Evolutionary conservation across 345 rosid species (phyloP).

Genomic region (Orychophragmus violaceus): DNA sequence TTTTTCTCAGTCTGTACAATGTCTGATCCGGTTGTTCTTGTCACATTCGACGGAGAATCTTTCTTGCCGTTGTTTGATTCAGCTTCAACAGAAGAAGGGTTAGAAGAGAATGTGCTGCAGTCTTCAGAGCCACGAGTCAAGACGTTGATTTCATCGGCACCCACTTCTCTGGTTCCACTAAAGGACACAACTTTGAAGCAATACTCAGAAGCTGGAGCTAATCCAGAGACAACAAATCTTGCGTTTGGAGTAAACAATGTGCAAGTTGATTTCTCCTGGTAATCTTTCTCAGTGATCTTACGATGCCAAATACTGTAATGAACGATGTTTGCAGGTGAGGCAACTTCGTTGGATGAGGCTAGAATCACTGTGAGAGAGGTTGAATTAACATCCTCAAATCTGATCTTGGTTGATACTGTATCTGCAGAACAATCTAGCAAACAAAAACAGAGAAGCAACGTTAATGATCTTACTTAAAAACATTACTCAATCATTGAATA

Average conservation of each 20-base stretch:
- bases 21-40: constrained; percentile 11
- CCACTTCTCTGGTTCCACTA: constrained; percentile 44
- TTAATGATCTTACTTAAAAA: not conserved
- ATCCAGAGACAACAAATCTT: constrained; percentile 59
- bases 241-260: constrained; percentile 49
- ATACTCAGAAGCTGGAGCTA: constrained; percentile 66
- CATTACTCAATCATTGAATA: not conserved
- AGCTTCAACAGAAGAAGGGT: constrained; percentile 89
- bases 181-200: constrained; percentile 56
- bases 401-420: constrained; percentile 38
- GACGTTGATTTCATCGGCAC: constrained; percentile 46
- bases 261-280: constrained; percentile 68
- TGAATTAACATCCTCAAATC: constrained; percentile 57
- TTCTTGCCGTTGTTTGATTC: constrained; percentile 55
- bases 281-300: constrained; percentile 41
- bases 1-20: constrained; percentile 7
- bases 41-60: not conserved
- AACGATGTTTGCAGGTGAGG: constrained; percentile 35
- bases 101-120: constrained; percentile 68
- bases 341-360: constrained; percentile 34
- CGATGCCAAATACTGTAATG: constrained; percentile 83
- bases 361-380: constrained; percentile 64
- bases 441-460: constrained; percentile 17
- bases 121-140: constrained; percentile 38
- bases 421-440: constrained; percentile 31